phyloP scores from a whole-genome alignment of 192 early-diverging fungal species.

The Radiomyces spectabilis region DNA sequence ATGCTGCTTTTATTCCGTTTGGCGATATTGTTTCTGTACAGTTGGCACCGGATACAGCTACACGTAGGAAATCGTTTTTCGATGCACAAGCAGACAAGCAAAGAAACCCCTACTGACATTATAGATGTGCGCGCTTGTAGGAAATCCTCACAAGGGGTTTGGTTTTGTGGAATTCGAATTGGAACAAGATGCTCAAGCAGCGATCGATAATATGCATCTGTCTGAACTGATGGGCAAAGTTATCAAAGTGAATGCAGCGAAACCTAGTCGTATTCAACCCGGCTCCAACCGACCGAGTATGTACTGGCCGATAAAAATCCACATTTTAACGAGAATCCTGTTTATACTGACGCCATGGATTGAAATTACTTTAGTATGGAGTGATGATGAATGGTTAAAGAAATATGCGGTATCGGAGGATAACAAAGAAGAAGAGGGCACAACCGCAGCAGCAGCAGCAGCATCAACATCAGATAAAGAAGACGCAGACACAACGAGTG shows the following conservation, averaged over 20 bases:
- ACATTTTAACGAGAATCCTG: not conserved
- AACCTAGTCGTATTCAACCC: slow-evolving; percentile 43
- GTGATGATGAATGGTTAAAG: slow-evolving; percentile 36
- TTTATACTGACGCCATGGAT: not conserved
- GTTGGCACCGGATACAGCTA: slow-evolving; percentile 73
- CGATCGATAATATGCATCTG: slow-evolving; percentile 92
- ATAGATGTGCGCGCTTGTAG: slow-evolving; percentile 20
- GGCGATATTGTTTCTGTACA: slow-evolving; percentile 88
- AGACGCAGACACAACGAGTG: too few species aligned
- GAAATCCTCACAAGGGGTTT: slow-evolving; percentile 82
- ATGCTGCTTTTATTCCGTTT: slow-evolving; percentile 92
- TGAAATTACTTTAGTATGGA: slow-evolving; percentile 24
- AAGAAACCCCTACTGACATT: not conserved
- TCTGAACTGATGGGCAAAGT: slow-evolving; percentile 85
- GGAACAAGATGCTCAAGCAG: slow-evolving; percentile 72
- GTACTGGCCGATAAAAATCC: not conserved
- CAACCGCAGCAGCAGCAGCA: not conserved
- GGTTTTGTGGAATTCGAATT: slow-evolving; percentile 93
- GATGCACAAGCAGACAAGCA: not conserved
- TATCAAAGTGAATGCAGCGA: slow-evolving; percentile 83
- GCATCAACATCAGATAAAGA: too few species aligned
- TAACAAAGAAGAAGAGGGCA: not conserved
- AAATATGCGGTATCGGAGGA: slow-evolving; percentile 29
- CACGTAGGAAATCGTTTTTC: slow-evolving; percentile 39
- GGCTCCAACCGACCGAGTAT: slow-evolving; percentile 33